These are phyloP conservation scores for Oryza meyeriana DNA, from an alignment of 176 grass and related monocot genomes.

Conservation along the genomic window DNA sequence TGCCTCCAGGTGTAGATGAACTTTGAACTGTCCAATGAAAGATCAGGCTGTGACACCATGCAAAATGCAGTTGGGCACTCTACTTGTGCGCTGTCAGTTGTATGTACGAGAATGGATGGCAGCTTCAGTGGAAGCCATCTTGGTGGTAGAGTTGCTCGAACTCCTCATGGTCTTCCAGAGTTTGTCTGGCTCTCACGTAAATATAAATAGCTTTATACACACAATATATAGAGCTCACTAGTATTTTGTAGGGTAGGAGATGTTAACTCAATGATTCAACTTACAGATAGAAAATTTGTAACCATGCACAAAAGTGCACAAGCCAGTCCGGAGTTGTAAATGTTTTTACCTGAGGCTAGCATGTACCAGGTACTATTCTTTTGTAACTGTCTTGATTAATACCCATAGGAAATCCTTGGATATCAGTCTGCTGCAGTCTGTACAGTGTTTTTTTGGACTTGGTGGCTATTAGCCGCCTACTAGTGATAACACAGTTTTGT, in stretches of 20 bases:
- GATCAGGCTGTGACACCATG: not conserved
- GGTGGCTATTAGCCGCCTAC: not conserved
- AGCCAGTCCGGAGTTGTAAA: constrained; percentile 54
- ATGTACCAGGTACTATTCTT: constrained; percentile 35
- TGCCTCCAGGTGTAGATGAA: constrained; percentile 13
- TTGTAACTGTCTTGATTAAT: constrained; percentile 36
- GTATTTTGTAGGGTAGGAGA: constrained; percentile 70
- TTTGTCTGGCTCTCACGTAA: constrained; percentile 29
- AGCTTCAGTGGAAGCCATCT: constrained; percentile 22
- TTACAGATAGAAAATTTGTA: constrained; percentile 57
- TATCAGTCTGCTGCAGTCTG: constrained; percentile 17
- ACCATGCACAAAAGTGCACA: constrained; percentile 37
- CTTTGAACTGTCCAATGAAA: constrained; percentile 22
- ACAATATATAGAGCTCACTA: constrained; percentile 50
- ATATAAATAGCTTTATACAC: constrained; percentile 58
- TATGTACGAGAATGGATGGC: constrained; percentile 16
- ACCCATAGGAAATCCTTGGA: constrained; percentile 30
- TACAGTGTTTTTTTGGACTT: constrained; percentile 27
- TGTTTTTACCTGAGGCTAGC: constrained; percentile 50
- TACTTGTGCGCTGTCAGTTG: not conserved
- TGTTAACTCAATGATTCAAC: constrained; percentile 47
- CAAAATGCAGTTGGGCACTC: constrained; percentile 18
- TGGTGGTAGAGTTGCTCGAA: constrained; percentile 12
- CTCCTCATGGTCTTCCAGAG: constrained; percentile 1
- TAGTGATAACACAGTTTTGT: constrained; percentile 38